Percentiles rank a stretch among this genome's conserved stretches.
These are phyloP conservation scores for Recurvomyces mirabilis DNA, from an alignment of 495 filamentous ascomycete genomes.

Conservation along the genomic window DNA sequence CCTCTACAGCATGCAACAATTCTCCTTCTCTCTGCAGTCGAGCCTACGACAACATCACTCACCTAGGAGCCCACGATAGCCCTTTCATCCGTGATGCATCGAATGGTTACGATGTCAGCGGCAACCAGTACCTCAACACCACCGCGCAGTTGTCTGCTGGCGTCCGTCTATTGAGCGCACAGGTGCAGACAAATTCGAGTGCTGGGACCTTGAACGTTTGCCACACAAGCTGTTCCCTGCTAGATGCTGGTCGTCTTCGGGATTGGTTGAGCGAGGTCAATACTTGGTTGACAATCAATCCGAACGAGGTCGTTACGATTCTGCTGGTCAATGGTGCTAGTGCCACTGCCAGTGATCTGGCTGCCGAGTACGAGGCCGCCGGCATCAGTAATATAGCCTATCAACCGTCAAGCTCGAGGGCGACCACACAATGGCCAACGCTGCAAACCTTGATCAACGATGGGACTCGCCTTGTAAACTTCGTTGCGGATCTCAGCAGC, in stretches of 20 bases:
- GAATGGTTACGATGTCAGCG: constrained; percentile 28
- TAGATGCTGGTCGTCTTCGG: constrained; percentile 27
- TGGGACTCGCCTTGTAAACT: constrained; percentile 30
- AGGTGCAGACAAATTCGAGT: constrained; percentile 25
- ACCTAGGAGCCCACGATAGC: constrained; percentile 54
- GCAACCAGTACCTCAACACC: constrained; percentile 32
- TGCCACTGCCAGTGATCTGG: constrained; percentile 14
- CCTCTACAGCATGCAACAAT: constrained; percentile 44
- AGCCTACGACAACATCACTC: constrained; percentile 50
- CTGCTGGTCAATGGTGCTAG: constrained; percentile 31
- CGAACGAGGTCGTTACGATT: constrained; percentile 33
- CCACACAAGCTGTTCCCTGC: constrained; percentile 27
- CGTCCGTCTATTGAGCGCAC: constrained; percentile 29
- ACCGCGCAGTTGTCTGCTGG: constrained; percentile 31
- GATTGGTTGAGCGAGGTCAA: constrained; percentile 28
- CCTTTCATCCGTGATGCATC: constrained; percentile 45
- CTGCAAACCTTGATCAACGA: constrained; percentile 25
- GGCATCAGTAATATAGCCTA: constrained; percentile 27
- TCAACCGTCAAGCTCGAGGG: constrained; percentile 13
- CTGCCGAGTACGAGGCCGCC: constrained; percentile 23
- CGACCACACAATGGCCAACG: constrained; percentile 28
- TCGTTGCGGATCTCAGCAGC: constrained; percentile 23
- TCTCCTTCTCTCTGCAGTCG: constrained; percentile 47
- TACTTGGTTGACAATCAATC: constrained; percentile 29
- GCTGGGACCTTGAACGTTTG: constrained; percentile 28